These are phyloP conservation scores for Exidia glandulosa DNA, from an alignment of 768 basidiomycete species.

Conservation along the genomic window DNA sequence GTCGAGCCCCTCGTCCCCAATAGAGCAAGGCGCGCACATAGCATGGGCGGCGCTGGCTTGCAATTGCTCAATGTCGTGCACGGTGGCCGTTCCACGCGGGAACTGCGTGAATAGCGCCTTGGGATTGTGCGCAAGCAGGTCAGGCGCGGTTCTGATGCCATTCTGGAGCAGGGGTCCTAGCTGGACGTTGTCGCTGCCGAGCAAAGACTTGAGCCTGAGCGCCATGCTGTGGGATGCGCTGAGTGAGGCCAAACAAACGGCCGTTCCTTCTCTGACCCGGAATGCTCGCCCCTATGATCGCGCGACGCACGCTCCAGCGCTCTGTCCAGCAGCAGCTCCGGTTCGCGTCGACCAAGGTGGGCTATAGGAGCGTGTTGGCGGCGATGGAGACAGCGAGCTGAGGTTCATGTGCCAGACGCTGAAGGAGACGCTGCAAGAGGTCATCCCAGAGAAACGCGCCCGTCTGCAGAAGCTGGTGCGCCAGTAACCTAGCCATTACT, in stretches of 20 bases:
- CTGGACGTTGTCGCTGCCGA: neutral
- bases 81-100: neutral
- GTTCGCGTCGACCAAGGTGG: conserved; percentile 42
- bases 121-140: neutral
- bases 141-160: neutral
- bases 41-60: neutral
- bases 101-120: neutral
- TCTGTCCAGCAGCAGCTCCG: neutral
- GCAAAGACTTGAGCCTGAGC: neutral
- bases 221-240: neutral
- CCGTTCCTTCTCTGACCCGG: neutral
- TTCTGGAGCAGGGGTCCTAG: neutral
- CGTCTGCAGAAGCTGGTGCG: conserved; percentile 66
- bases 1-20: neutral
- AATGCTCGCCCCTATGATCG: neutral
- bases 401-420: conserved; percentile 53
- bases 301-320: neutral
- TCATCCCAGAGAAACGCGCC: conserved; percentile 87
- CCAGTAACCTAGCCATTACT: neutral
- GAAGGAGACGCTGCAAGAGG: conserved; percentile 78
- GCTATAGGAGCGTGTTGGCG: conserved; percentile 2
- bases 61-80: neutral
- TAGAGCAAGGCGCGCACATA: neutral
- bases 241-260: neutral
- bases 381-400: neutral